Base-by-base conservation (phyloP, 805 yeast species). In the Ogataea philodendri region DNA sequence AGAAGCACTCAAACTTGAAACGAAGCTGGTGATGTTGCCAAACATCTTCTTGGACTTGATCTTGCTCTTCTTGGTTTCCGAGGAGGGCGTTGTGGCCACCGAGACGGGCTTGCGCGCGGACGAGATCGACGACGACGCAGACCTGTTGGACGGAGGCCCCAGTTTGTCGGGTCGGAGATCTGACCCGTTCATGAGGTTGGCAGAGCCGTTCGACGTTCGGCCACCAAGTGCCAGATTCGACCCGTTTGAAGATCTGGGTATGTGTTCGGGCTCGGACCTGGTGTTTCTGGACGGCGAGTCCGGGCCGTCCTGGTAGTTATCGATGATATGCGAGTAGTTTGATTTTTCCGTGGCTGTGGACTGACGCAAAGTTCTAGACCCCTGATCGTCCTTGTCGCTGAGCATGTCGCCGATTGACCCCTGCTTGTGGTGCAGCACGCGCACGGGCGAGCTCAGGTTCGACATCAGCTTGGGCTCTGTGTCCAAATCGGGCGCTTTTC, bases 21-120 rank as follows among this genome's bases (percentile, higher is more conserved):
- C 58, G 45, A 70, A 62, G 22, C 65, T 74, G 3, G 79, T 61
- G 35, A 82, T 68, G 3, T 77, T 81, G 5, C 79, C 83, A 41
- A 74, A 72, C 38, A 79, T 72, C 38, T 75, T 67, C 42, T 67
- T 72, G 2, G 76, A 67, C 42, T 67, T 72, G 2, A 76, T 24
- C 26, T 35, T 35, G 44, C 66, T 69, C 35, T 70, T 56, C 27
- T 45, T 42, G 26, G 30, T 21, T 26, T 37, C 47, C 7, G 42
- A 17, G 5, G 45, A 30, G 11, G 46, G 41, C 6, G 48, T 33
- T 11, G 44, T 37, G 9, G 46, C 39, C 5, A 33, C 37, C 27
- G 28, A 35, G 30, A 42, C 44, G 17, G 24, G 39, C 30, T 39
- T 48, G 13, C 48, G 28, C 10, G 35, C 30, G 9, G 48, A 36